Percentiles rank a stretch among this genome's conserved stretches.
Conservation (phyloP, 371 early-diverging fungal species). For the Mortierella sp. region DNA sequence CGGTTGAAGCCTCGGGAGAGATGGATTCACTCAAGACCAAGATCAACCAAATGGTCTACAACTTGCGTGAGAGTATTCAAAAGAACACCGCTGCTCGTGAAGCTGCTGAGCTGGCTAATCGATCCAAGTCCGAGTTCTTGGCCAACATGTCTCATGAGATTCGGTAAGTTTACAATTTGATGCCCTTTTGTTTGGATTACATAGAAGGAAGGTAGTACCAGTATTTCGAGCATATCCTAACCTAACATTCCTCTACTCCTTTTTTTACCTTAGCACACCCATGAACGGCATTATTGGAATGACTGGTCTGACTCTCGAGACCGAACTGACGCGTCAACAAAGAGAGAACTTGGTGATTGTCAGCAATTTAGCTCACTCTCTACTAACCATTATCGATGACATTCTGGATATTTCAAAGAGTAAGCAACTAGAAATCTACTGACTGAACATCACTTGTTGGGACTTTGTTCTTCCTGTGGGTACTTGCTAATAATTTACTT, state of each 20-base stretch:
- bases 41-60: constrained; percentile 79
- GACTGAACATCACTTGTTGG: too few relatives aligned
- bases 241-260: not conserved
- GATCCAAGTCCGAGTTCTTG: constrained; percentile 79
- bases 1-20: constrained; percentile 78
- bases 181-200: too few relatives aligned
- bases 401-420: constrained; percentile 86
- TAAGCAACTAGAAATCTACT: too few relatives aligned
- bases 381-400: constrained; percentile 81
- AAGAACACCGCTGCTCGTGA: constrained; percentile 78
- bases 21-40: constrained; percentile 83
- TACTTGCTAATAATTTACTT: not conserved
- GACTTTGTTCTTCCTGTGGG: too few relatives aligned
- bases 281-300: constrained; percentile 85
- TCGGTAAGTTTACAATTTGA: constrained; percentile 7
- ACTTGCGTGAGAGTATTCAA: constrained; percentile 74
- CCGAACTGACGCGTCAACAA: constrained; percentile 77
- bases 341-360: constrained; percentile 81
- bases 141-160: constrained; percentile 83
- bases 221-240: too few relatives aligned
- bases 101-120: constrained; percentile 79
- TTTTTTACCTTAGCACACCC: constrained; percentile 73
- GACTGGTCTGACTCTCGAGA: constrained; percentile 72
- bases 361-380: constrained; percentile 69
- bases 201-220: too few relatives aligned